A percentile compares a stretch with the other conserved stretches of the same genome.
phyloP scores from a whole-genome alignment of 306 rosid species.

The Senna siamea region DNA sequence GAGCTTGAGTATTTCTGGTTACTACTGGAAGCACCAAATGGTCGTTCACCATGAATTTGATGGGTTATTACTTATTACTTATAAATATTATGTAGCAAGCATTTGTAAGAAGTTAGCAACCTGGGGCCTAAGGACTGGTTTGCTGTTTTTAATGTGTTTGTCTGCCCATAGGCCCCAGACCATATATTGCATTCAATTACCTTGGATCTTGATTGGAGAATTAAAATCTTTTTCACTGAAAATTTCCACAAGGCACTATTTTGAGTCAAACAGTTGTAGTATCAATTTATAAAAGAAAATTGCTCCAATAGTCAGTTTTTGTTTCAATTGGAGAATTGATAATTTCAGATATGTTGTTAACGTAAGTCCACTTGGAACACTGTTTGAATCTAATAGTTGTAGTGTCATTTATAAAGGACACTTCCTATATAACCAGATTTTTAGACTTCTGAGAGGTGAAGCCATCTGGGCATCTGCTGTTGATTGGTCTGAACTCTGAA shows the following conservation, averaged over 20 bases:
- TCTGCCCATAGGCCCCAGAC: not conserved
- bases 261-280: not conserved
- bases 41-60: no score
- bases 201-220: not conserved
- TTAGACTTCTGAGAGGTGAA: constrained; percentile 6
- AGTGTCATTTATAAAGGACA: not conserved
- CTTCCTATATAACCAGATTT: not conserved
- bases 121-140: not conserved
- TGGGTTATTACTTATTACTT: no score
- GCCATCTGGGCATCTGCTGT: not conserved
- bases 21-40: no score
- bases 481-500: not conserved
- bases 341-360: not conserved
- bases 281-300: no score
- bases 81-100: not conserved
- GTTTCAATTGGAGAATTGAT: not conserved
- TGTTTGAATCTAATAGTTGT: not conserved
- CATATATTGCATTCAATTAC: constrained; percentile 1
- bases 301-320: no score
- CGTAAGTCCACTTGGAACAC: not conserved
- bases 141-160: constrained; percentile 1
- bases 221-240: constrained; percentile 5
- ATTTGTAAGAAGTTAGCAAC: not conserved
- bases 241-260: not conserved
- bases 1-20: constrained; percentile 14